Conservation (phyloP, 129 eudicot species). For the Saposhnikovia divaricata region DNA sequence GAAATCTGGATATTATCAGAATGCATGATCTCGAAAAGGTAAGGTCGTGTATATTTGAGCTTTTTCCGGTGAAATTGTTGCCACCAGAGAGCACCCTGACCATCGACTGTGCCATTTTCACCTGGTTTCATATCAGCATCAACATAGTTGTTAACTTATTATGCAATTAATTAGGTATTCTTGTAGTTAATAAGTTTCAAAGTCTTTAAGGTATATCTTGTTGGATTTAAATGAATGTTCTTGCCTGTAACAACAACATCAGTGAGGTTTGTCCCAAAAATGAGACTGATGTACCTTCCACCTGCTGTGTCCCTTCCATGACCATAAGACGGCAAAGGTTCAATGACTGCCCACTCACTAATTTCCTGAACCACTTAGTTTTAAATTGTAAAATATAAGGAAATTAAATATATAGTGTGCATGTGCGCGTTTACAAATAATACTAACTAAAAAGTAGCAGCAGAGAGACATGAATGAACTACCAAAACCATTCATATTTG, state of each 20-base stretch:
- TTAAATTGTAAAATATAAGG: too few relatives aligned
- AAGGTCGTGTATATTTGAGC: slow-evolving; percentile 22
- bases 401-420: background rate
- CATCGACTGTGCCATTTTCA: slow-evolving; percentile 25
- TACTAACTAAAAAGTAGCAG: background rate
- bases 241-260: slow-evolving; percentile 24
- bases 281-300: slow-evolving; percentile 12
- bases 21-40: slow-evolving; percentile 21
- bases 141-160: background rate
- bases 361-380: slow-evolving; percentile 11
- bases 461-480: background rate
- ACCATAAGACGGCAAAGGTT: slow-evolving; percentile 27
- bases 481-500: background rate
- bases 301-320: slow-evolving; percentile 24
- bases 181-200: background rate
- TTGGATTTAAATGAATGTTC: background rate
- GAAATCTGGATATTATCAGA: slow-evolving; percentile 17
- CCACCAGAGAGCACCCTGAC: slow-evolving; percentile 30
- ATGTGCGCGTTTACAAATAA: background rate
- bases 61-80: slow-evolving; percentile 8
- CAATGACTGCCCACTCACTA: slow-evolving; percentile 15
- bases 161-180: background rate
- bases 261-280: slow-evolving; percentile 21
- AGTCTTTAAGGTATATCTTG: background rate
- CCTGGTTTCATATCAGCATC: background rate